Evolutionary conservation across 129 eudicot genomes (phyloP), one percentile per base, ranked within the genome.

Genomic region (Artemisia tridentata): DNA sequence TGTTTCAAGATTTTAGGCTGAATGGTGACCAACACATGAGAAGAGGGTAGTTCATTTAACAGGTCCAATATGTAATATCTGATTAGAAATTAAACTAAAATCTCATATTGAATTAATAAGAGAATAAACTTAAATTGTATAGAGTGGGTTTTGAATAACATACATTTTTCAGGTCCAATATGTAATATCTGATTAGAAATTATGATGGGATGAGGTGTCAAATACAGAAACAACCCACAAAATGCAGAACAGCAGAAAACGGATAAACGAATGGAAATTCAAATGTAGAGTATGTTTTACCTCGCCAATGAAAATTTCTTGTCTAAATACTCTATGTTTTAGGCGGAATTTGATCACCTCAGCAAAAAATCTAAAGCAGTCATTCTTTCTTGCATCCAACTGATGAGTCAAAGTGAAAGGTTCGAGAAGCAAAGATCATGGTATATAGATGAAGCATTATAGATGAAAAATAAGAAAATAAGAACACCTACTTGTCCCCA

Each of bases 321-420:
- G 86, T 64, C 80, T 80, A 67, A 93, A 84, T 50, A 79, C 84
- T 63, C 19, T 63, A 77, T 67, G 88, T n/a, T 80, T 69, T 61
- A 66, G 78, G 56, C 97, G 96, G 72, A 87, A 89, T 84, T 87
- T 85, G 75, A 93, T 89, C 85, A 84, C 79, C 82, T 87, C 88
- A 1, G 97, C 71, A 85, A 93, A 93, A 75, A 93, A 93, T 82
- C 95, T 76, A 80, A 93, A 93, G 84, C 79, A 89, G 73, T 68
- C 65, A 46, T 64, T 78, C 80, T 80, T 88, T 83, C 77, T 84
- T 68, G 84, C 84, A 55, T 85, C 79, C 87, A 93, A 75, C 98
- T 93, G 80, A 51, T 43, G 67, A 59, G 65, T 60, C 65, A 76
- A 71, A 72, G 53, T 72, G 15, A 61, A 38, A 38, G 48, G 49